Conservation (phyloP, 2,329 filamentous ascomycete species). For the Colletotrichum shisoi region DNA sequence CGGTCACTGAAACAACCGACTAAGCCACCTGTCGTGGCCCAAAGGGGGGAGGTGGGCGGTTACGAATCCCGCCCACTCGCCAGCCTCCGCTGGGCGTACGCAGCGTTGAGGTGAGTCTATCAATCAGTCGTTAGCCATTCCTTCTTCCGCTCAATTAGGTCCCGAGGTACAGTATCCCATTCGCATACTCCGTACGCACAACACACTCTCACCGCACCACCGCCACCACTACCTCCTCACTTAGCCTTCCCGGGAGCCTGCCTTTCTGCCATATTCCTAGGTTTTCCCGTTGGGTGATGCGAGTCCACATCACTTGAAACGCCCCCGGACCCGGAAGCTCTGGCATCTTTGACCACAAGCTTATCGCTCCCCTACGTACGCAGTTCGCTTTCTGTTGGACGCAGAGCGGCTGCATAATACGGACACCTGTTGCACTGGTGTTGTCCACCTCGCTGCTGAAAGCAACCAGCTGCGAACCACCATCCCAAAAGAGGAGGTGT, state of each 20-base stretch:
- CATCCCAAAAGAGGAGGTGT: constrained; percentile 38
- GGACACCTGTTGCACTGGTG: constrained; percentile 7
- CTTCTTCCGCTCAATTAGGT: constrained; percentile 29
- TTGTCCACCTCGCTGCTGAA: constrained; percentile 32
- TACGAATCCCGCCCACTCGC: constrained; percentile 20
- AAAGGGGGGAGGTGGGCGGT: constrained; percentile 12
- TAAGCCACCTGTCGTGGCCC: constrained; percentile 36
- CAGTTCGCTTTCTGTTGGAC: constrained; percentile 23
- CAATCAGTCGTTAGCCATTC: constrained; percentile 24
- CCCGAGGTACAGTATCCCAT: constrained; percentile 26
- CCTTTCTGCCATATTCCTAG: constrained; percentile 24
- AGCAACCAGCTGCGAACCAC: constrained; percentile 33
- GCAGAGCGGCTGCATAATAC: constrained; percentile 29
- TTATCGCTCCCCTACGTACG: constrained; percentile 28
- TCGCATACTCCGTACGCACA: constrained; percentile 12
- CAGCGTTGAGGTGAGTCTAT: neutral
- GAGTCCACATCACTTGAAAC: constrained; percentile 40
- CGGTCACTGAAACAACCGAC: constrained; percentile 36
- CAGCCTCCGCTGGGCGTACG: constrained; percentile 17
- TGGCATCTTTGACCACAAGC: constrained; percentile 39
- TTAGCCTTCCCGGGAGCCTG: constrained; percentile 18
- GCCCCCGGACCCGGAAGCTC: constrained; percentile 40
- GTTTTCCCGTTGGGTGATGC: constrained; percentile 32
- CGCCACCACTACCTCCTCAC: constrained; percentile 14
- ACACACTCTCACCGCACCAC: constrained; percentile 30